Evolutionary conservation across 768 basidiomycete genomes (phyloP).

Genomic region (Leucosporidium creatinivorum): DNA sequence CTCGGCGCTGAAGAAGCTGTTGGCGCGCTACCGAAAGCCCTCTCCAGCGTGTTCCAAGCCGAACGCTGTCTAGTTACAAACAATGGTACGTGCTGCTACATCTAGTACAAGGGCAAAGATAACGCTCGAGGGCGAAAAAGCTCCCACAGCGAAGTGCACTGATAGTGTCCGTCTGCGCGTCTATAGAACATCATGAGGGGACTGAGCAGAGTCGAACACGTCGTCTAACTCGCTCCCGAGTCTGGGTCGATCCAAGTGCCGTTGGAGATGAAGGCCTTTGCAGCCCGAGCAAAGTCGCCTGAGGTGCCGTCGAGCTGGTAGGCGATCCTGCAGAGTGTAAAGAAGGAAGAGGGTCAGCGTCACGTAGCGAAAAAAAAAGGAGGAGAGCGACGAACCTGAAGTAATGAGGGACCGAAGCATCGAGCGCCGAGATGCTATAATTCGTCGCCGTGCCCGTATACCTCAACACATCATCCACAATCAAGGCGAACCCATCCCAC

Average conservation of each 20-base stretch:
- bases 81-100: too few relatives aligned
- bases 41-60: too few relatives aligned
- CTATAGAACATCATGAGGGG: too few relatives aligned
- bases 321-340: conserved; percentile 29
- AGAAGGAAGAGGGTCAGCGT: neutral
- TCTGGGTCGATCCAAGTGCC: conserved; percentile 71
- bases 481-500: conserved; percentile 70
- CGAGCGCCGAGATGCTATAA: conserved; percentile 60
- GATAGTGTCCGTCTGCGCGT: too few relatives aligned
- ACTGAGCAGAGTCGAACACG: too few relatives aligned
- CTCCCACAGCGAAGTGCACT: too few relatives aligned
- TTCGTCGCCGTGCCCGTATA: conserved; percentile 65
- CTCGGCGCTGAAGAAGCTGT: too few relatives aligned
- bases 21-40: too few relatives aligned
- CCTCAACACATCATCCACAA: conserved; percentile 73
- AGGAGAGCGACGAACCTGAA: conserved; percentile 67
- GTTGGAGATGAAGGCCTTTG: conserved; percentile 61
- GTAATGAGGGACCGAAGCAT: conserved; percentile 55
- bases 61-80: too few relatives aligned
- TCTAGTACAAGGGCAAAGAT: too few relatives aligned
- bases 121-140: too few relatives aligned
- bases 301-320: conserved; percentile 38
- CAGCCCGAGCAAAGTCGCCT: conserved; percentile 76
- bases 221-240: conserved; percentile 53
- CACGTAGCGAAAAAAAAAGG: conserved; percentile 8